Percentiles rank a stretch among this genome's conserved stretches.
phyloP scores from a whole-genome alignment of 352 stramenopile genomes.

The Hyaloperonospora arabidopsidis region DNA sequence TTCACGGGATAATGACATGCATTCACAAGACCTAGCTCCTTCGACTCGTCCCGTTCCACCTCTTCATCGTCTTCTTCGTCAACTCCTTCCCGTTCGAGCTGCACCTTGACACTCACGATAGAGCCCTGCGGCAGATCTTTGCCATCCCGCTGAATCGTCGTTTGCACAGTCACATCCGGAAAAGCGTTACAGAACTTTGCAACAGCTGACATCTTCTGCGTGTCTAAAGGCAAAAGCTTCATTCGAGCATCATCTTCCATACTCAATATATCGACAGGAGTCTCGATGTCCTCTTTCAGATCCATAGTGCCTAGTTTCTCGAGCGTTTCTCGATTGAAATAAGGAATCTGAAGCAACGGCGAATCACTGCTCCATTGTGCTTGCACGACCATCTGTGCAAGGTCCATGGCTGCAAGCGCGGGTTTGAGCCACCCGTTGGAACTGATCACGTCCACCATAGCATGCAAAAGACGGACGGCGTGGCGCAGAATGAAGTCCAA shows the following conservation, averaged over 20 bases:
- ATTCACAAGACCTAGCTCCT: slow-evolving; percentile 61
- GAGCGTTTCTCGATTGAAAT: slow-evolving; percentile 91
- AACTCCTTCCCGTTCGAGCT: slow-evolving; percentile 89
- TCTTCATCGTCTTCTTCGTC: slow-evolving; percentile 88
- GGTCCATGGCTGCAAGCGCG: slow-evolving; percentile 96
- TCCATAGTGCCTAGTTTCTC: slow-evolving; percentile 46
- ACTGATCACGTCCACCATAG: slow-evolving; percentile 98
- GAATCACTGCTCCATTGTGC: slow-evolving; percentile 97
- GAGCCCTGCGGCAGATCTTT: slow-evolving; percentile 89
- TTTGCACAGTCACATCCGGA: slow-evolving; percentile 95
- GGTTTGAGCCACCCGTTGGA: slow-evolving; percentile 98
- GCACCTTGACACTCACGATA: slow-evolving; percentile 81
- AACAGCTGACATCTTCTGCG: slow-evolving; percentile 93
- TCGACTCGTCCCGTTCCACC: slow-evolving; percentile 33
- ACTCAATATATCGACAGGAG: slow-evolving; percentile 79
- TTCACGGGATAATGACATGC: slow-evolving; percentile 66
- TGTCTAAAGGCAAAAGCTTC: slow-evolving; percentile 79
- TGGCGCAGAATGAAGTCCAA: slow-evolving; percentile 87
- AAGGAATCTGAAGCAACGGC: slow-evolving; percentile 93
- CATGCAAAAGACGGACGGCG: slow-evolving; percentile 91
- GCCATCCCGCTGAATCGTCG: slow-evolving; percentile 84
- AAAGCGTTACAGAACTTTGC: slow-evolving; percentile 99
- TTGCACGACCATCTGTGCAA: slow-evolving; percentile 99
- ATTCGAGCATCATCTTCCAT: slow-evolving; percentile 90
- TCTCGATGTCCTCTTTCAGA: slow-evolving; percentile 69